Evolutionary conservation across 164 flowering plant genomes (phyloP), one percentile per base, ranked within the genome.

Genomic region (Akebia trifoliata): DNA sequence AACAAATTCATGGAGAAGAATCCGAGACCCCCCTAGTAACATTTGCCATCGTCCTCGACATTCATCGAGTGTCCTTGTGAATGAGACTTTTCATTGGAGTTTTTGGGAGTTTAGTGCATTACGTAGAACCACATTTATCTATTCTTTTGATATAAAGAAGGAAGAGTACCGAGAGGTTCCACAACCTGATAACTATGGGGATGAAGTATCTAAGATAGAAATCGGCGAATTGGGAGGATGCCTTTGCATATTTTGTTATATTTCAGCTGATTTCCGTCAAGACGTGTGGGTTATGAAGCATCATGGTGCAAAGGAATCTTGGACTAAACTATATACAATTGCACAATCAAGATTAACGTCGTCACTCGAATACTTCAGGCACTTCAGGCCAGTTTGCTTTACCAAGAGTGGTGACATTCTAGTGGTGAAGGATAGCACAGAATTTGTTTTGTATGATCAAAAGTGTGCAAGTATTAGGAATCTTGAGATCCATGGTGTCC

Each of bases 51-150:
- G 12, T 3, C 12, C 50, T 0, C n/a, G n/a, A n/a, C n/a, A n/a
- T n/a, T n/a, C n/a, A n/a, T n/a, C n/a, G n/a, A 63, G 65, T 15
- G 29, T 40, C 10, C 38, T 54, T 38, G 64, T 54, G 28, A 70
- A 54, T 51, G 67, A 69, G 2, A 38, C 60, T 38, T 65, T 69
- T 17, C 66, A 72, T 56, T 75, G 76, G 79, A 39, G n/a, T n/a
- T n/a, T n/a, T n/a, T 22, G 38, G 69, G 53, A 2, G 42, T 42
- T 51, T 3, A 21, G 9, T 1, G 37, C 0, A 18, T 35, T 32
- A 17, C 17, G 2, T 37, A 35, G 14, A 18, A 11, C 40, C 1
- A 64, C 31, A 32, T 34, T 31, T 4, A 70, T 66, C 47, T 43
- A 61, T 50, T 62, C 48, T 3, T 35, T 70, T 36, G 74, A 70